Conservation (phyloP, 176 grass and related monocot genomes). For the Hyparrhenia diplandra region DNA sequence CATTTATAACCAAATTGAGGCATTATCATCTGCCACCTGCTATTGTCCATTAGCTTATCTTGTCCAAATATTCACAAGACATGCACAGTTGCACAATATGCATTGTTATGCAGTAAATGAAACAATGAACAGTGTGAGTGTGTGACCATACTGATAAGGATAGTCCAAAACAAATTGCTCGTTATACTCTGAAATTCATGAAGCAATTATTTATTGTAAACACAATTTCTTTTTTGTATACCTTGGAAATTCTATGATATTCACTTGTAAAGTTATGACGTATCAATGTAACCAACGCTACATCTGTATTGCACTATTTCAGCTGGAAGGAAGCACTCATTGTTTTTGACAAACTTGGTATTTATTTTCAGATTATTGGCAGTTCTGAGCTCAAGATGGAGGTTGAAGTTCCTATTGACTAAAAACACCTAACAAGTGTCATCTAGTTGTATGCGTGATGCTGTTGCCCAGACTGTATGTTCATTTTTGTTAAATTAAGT, state of each 20-base stretch:
- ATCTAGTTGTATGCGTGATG: conserved; percentile 8
- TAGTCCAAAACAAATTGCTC: neutral
- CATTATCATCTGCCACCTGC: neutral
- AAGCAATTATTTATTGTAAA: neutral
- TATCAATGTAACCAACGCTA: neutral
- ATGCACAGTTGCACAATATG: neutral
- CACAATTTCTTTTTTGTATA: neutral
- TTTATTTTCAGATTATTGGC: conserved; percentile 58
- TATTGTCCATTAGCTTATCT: neutral
- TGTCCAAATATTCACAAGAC: neutral
- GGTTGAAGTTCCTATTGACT: conserved; percentile 91
- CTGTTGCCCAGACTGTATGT: neutral
- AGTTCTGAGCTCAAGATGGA: conserved; percentile 87
- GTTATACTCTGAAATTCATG: neutral
- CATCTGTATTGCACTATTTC: neutral
- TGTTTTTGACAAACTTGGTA: neutral
- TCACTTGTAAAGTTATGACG: neutral
- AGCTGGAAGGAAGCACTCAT: neutral
- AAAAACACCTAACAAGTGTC: conserved; percentile 17
- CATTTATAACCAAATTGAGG: neutral
- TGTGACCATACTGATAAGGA: neutral
- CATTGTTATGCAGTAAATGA: neutral
- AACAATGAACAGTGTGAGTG: neutral
- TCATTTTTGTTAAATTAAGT: conserved; percentile 16
- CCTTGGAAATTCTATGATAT: neutral